Base-by-base conservation (phyloP, 805 yeast genomes). In the Candida incommunis region DNA sequence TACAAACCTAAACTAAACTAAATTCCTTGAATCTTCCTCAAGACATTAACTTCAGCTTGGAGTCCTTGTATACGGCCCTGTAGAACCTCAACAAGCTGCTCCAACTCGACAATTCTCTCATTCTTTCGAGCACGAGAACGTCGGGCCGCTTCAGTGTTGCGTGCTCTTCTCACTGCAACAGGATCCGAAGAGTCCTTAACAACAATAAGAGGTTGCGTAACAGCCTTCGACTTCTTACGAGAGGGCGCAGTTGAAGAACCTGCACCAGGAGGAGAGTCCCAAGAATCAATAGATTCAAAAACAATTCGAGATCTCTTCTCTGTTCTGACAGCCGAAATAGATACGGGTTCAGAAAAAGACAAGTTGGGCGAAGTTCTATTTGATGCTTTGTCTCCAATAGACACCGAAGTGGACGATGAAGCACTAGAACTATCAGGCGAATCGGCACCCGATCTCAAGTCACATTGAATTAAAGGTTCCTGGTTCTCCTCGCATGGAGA, bases 121-220 rank as follows among this genome's bases (percentile, higher is more conserved):
- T 82, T 78, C 66, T 87, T 87, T 64, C 94, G 78, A 22, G 95
- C 95, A 57, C 96, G 72, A 26, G 95, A 85, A 62, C 95, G 76
- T 65, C 96, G 76, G 3, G 95, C 95, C 51, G 95, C 94, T 63
- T 84, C 94, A 20, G 77, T 85, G 71, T 85, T 85, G 64, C 84
- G 76, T 11, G 95, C 95, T 60, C 95, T 76, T 64, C 86, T 83
- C 55, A 79, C 56, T 44, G 82, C 72, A 45, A 72, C 73, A 16
- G 82, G 77, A 62, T 87, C 95, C 42, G 61, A 65, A 22, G 68
- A 61, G 41, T 72, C 71, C 40, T 71, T 67, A 31, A 66, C 54
- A 41, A 74, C 71, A 48, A 86, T 71, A 11, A 92, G 90, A 50
- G 73, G 69, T 9, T 25, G 13, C 13, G 27, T 25, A 9, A 18